Conservation (phyloP, 176 grass and related monocot species). For the Aegilops tauschii region DNA sequence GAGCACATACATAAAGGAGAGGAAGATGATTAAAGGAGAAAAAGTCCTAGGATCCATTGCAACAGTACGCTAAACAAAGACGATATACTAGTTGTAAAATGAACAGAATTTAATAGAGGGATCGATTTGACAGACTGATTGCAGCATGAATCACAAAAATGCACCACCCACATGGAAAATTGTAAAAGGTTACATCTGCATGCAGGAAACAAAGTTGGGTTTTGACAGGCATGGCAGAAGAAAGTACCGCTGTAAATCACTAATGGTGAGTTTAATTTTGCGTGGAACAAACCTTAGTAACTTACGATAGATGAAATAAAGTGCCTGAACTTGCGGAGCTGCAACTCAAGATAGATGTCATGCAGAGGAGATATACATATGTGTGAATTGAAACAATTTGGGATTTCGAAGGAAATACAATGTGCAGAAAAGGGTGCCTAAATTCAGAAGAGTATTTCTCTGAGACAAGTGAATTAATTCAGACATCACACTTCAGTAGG, state of each 20-base stretch:
- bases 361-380: too few species aligned
- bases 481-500: neutral
- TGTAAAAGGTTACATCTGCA: slow-evolving; percentile 27
- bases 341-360: too few species aligned
- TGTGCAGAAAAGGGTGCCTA: neutral
- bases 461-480: neutral
- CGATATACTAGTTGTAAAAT: slow-evolving; percentile 19
- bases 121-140: neutral
- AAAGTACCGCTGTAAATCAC: neutral
- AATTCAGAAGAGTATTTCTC: neutral
- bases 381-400: too few species aligned
- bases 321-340: too few species aligned
- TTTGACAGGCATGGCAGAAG: neutral
- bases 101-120: neutral
- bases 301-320: too few species aligned
- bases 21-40: too few species aligned
- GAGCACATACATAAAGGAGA: too few species aligned
- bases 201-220: neutral
- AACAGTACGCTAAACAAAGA: neutral
- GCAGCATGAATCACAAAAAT: slow-evolving; percentile 16
- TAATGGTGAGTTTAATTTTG: too few species aligned
- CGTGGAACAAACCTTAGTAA: too few species aligned
- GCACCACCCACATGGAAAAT: slow-evolving; percentile 9
- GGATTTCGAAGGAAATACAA: too few species aligned
- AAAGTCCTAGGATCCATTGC: too few species aligned